These are phyloP conservation scores for Xylaria telfairii DNA, from an alignment of 495 filamentous ascomycete species.

Conservation along the genomic window DNA sequence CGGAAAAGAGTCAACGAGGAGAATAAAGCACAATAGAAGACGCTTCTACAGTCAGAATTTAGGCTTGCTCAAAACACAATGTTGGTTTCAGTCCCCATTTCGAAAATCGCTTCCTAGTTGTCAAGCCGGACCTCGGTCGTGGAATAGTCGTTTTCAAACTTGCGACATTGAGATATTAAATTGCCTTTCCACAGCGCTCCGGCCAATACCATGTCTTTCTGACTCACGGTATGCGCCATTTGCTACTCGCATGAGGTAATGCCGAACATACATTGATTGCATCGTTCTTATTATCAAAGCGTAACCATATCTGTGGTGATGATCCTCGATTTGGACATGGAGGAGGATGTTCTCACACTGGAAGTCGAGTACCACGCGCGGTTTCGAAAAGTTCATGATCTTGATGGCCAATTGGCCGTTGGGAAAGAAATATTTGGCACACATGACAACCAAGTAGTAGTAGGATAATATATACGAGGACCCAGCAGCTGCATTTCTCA, in stretches of 20 bases:
- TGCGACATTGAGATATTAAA: background rate
- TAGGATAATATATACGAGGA: background rate
- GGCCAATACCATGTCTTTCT: background rate
- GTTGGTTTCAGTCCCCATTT: background rate
- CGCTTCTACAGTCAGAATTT: background rate
- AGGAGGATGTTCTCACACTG: background rate
- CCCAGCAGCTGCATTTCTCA: constrained; percentile 9
- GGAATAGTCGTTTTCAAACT: background rate
- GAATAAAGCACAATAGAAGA: background rate
- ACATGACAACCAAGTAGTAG: background rate
- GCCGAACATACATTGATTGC: background rate
- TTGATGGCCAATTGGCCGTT: background rate
- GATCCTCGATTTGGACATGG: background rate
- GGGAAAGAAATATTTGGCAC: background rate
- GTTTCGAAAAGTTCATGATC: background rate
- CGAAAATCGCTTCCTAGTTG: background rate
- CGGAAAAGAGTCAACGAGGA: background rate
- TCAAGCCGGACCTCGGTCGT: background rate
- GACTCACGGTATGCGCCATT: background rate
- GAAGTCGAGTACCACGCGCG: background rate
- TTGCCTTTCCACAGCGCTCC: background rate
- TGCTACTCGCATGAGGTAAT: background rate
- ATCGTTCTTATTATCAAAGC: background rate
- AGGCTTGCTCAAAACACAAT: background rate
- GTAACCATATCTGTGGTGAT: background rate